Conservation (phyloP, 2,329 filamentous ascomycete species). For the Didymosphaeria variabile region DNA sequence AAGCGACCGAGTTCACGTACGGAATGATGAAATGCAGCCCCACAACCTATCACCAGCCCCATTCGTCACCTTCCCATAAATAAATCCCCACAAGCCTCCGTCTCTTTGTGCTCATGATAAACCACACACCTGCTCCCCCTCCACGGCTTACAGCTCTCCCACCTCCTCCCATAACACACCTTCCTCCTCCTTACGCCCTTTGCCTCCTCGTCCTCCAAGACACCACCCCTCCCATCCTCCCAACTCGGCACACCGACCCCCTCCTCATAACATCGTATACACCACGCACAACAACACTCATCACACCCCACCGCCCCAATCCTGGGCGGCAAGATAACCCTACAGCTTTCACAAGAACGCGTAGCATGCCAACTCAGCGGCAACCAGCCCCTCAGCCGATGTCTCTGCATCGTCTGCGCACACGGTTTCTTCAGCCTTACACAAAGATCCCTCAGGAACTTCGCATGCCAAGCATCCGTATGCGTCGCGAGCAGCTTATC, state of each 20-base stretch:
- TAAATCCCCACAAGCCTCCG: conserved; percentile 44
- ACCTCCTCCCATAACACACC: conserved; percentile 39
- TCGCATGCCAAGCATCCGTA: conserved; percentile 58
- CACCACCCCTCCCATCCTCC: conserved; percentile 38
- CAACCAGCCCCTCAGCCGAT: conserved; percentile 52
- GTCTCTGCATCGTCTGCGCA: conserved; percentile 52
- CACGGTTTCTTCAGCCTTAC: conserved; percentile 58
- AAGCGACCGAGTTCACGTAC: background rate
- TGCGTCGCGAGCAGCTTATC: conserved; percentile 58
- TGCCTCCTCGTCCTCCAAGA: conserved; percentile 28
- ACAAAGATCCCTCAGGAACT: conserved; percentile 57
- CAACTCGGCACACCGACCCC: conserved; percentile 43
- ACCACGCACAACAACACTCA: conserved; percentile 54
- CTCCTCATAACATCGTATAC: conserved; percentile 48
- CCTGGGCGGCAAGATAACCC: conserved; percentile 50
- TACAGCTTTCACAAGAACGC: conserved; percentile 49
- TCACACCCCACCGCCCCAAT: conserved; percentile 51
- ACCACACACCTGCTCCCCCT: conserved; percentile 44
- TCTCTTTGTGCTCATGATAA: conserved; percentile 52
- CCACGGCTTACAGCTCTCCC: conserved; percentile 51
- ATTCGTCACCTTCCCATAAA: conserved; percentile 35
- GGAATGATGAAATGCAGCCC: background rate
- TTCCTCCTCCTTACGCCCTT: conserved; percentile 37
- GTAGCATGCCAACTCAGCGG: conserved; percentile 48
- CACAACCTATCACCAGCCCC: background rate